These are phyloP conservation scores for Pyropia haitanensis DNA, from an alignment of 23 red algal species.

Conservation along the genomic window DNA sequence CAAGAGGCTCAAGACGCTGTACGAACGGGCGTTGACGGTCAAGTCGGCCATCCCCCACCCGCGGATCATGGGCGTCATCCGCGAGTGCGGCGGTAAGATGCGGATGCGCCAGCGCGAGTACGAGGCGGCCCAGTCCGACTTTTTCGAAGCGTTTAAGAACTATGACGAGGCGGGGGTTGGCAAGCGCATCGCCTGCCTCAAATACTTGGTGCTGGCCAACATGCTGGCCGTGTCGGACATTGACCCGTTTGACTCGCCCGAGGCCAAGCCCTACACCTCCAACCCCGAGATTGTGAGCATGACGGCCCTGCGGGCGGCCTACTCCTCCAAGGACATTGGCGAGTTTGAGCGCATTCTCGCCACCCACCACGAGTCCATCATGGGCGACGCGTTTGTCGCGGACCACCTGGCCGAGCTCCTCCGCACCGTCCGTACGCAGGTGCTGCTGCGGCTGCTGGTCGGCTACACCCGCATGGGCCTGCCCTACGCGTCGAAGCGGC, in stretches of 20 bases:
- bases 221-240: slow-evolving; percentile 90
- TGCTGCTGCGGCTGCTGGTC: slow-evolving; percentile 60
- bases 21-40: slow-evolving; percentile 82
- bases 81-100: slow-evolving; percentile 97
- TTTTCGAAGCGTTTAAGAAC: slow-evolving; percentile 96
- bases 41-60: slow-evolving; percentile 82
- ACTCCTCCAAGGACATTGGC: slow-evolving; percentile 65
- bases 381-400: slow-evolving; percentile 86
- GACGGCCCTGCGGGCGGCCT: slow-evolving; percentile 63
- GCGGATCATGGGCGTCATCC: slow-evolving; percentile 90
- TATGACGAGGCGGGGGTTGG: slow-evolving; percentile 92
- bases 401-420: slow-evolving; percentile 67
- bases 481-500: slow-evolving; percentile 47
- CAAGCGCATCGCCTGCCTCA: slow-evolving; percentile 74
- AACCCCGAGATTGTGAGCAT: slow-evolving; percentile 83
- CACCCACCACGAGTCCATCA: slow-evolving; percentile 62
- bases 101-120: slow-evolving; percentile 71
- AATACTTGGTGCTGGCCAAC: slow-evolving; percentile 96
- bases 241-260: slow-evolving; percentile 88
- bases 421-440: slow-evolving; percentile 56
- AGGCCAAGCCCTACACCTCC: slow-evolving; percentile 84
- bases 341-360: slow-evolving; percentile 77
- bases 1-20: slow-evolving; percentile 75
- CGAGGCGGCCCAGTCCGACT: slow-evolving; percentile 69
- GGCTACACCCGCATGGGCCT: slow-evolving; percentile 76